Percentiles rank a stretch among this genome's conserved stretches.
These are phyloP conservation scores for Diplodia sapinea DNA, from an alignment of 2,329 filamentous ascomycete species.

Conservation along the genomic window DNA sequence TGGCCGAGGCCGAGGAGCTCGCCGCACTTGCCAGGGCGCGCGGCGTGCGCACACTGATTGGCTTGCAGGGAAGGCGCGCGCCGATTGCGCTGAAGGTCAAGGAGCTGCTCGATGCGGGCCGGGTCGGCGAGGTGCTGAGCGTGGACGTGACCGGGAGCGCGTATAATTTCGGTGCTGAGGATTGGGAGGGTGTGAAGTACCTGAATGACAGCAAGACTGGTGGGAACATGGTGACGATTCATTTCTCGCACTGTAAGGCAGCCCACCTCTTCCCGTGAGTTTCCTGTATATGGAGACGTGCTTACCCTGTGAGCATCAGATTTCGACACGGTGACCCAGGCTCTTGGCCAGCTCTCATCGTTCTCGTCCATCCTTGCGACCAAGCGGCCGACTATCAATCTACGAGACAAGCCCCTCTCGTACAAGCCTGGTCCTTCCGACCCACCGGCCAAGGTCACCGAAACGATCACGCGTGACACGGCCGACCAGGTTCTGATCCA, in stretches of 20 bases:
- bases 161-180: slow-evolving; percentile 36
- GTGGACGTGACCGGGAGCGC: slow-evolving; percentile 43
- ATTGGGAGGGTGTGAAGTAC: slow-evolving; percentile 50
- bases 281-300: neutral
- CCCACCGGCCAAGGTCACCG: slow-evolving; percentile 39
- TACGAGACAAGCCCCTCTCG: slow-evolving; percentile 38
- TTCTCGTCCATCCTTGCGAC: slow-evolving; percentile 53
- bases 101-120: slow-evolving; percentile 50
- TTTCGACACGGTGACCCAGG: slow-evolving; percentile 54
- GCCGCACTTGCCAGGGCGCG: slow-evolving; percentile 49
- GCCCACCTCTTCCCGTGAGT: neutral
- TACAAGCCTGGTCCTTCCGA: slow-evolving; percentile 37
- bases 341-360: slow-evolving; percentile 54
- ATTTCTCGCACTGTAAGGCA: slow-evolving; percentile 40
- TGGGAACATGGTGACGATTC: slow-evolving; percentile 51
- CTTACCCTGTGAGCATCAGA: slow-evolving; percentile 1
- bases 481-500: slow-evolving; percentile 54
- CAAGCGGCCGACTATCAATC: slow-evolving; percentile 50
- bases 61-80: slow-evolving; percentile 52
- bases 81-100: slow-evolving; percentile 52
- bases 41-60: slow-evolving; percentile 54
- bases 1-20: slow-evolving; percentile 53
- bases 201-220: slow-evolving; percentile 56
- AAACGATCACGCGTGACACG: slow-evolving; percentile 46
- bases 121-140: slow-evolving; percentile 53